These are phyloP conservation scores for Pleurotus sapidus DNA, from an alignment of 768 basidiomycete species.

Conservation along the genomic window DNA sequence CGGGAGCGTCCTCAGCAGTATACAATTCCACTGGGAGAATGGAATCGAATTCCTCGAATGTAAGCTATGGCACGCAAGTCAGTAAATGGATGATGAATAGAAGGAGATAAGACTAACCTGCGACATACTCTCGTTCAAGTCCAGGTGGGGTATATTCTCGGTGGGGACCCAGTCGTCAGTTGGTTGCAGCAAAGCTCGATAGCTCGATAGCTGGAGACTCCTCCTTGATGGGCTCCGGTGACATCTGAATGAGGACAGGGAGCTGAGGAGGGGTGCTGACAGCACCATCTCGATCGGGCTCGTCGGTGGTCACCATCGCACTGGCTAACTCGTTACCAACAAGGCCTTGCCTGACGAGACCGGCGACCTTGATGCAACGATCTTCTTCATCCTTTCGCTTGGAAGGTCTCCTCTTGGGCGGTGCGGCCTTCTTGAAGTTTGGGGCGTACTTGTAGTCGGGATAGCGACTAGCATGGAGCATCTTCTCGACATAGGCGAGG, in stretches of 20 bases:
- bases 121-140: neutral
- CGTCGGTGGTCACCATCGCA: constrained; percentile 36
- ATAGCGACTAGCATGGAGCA: constrained; percentile 42
- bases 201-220: neutral
- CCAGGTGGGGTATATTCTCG: neutral
- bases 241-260: neutral
- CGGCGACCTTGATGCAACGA: constrained; percentile 49
- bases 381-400: constrained; percentile 47
- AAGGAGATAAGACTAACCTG: neutral
- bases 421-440: constrained; percentile 36
- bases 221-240: constrained; percentile 3
- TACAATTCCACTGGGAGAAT: neutral
- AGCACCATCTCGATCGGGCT: constrained; percentile 1
- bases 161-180: neutral
- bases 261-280: neutral
- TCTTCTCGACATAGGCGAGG: constrained; percentile 50
- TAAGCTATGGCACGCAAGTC: neutral
- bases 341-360: constrained; percentile 48
- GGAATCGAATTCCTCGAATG: neutral
- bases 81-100: neutral
- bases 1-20: neutral
- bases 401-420: constrained; percentile 48
- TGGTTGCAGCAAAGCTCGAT: neutral
- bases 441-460: constrained; percentile 58
- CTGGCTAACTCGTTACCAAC: constrained; percentile 43